A percentile compares a stretch with the other conserved stretches of the same genome.
Evolutionary conservation across 371 early-diverging fungal genomes (phyloP).

Genomic region (Circinella umbellata): DNA sequence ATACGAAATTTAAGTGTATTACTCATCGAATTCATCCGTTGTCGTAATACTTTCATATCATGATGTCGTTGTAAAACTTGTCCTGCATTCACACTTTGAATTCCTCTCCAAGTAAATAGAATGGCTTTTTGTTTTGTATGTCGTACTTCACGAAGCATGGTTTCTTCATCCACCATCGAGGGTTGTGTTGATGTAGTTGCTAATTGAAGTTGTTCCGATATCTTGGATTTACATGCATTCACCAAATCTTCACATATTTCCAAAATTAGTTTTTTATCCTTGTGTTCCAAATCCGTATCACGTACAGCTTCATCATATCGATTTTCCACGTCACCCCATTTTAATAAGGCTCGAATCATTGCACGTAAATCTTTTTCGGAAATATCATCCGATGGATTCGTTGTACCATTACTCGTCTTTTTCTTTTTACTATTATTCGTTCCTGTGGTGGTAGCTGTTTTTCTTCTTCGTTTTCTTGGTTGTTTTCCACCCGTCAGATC

Average conservation of each 20-base stretch:
- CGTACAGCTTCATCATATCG: constrained; percentile 80
- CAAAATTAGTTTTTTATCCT: constrained; percentile 67
- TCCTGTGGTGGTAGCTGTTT: not conserved
- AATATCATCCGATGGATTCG: constrained; percentile 43
- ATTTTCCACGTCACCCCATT: constrained; percentile 80
- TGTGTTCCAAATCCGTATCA: constrained; percentile 80
- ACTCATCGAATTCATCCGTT: constrained; percentile 30
- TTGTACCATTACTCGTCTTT: constrained; percentile 21
- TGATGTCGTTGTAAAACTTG: constrained; percentile 70
- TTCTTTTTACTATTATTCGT: not conserved
- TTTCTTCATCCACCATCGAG: constrained; percentile 39
- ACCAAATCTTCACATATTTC: constrained; percentile 66
- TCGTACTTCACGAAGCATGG: constrained; percentile 52
- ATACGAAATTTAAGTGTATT: constrained; percentile 64
- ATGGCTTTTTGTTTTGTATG: constrained; percentile 80
- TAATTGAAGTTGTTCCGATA: constrained; percentile 54
- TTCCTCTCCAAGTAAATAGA: constrained; percentile 76
- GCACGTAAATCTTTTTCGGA: constrained; percentile 83
- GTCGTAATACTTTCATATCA: constrained; percentile 52
- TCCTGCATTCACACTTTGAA: constrained; percentile 86
- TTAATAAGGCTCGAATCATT: constrained; percentile 76
- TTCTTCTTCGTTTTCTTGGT: constrained; percentile 21
- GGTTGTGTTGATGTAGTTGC: constrained; percentile 25
- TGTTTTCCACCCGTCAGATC: constrained; percentile 8
- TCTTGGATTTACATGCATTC: constrained; percentile 72